Base-by-base conservation (phyloP, 2,329 filamentous ascomycete genomes). In the Colletotrichum sp. region DNA sequence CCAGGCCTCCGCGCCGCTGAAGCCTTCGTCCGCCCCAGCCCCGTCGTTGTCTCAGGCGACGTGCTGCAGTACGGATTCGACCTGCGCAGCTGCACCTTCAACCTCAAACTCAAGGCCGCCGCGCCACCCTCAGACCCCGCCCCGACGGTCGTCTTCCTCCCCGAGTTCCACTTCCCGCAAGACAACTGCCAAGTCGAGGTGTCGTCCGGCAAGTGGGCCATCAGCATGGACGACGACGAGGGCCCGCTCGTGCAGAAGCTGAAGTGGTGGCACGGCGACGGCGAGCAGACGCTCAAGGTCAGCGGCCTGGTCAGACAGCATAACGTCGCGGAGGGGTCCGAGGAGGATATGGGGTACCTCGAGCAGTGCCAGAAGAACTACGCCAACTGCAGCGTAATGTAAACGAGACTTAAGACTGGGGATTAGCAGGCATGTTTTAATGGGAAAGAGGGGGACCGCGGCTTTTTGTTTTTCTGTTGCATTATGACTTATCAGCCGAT, bases 181-280 rank as follows among this genome's bases (percentile, higher is more conserved):
- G 90, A 93, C 62, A 87, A 90, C 58, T 94, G 92, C 51, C 88
- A 88, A 1, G 92, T 99, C 6, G 90, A 93, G 68, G 93, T 95
- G 33, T 95, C 91, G 65, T 94, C 93, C 1, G 97, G 97, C 8
- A 97, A 96, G 81, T 99, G 96, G 96, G 92, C 93, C 77, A 95
- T 98, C 74, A 92, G 91, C 77, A 89, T 87, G 7, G 92, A 95
- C 74, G 93, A 95, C 70, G 89, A 91, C 11, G 90, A 94, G 75
- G 91, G 90, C 0, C 91, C 91, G 7, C 86, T 91, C 77, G 86
- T 95, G 74, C 96, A 98, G 85, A 90, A 90, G 76, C 84, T 99
- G 76, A 91, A 91, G 78, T 99, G 97, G 97, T 98, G 96, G 96
- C 96, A 99, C 84, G 91, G 91, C 1, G 93, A 93, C 70, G 97